A percentile compares a stretch with the other conserved stretches of the same genome.
phyloP scores from a whole-genome alignment of 176 grass and related monocot species.

The Avena eriantha region DNA sequence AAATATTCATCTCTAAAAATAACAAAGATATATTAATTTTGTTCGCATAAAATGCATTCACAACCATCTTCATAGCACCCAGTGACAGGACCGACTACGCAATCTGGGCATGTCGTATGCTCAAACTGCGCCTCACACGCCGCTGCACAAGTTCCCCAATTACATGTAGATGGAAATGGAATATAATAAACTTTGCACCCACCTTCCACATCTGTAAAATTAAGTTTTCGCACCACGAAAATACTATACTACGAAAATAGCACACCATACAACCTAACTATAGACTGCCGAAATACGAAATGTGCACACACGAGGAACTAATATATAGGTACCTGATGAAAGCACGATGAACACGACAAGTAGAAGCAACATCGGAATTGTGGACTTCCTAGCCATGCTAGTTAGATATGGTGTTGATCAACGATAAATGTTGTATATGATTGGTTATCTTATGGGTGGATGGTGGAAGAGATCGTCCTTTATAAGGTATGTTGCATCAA shows the following conservation, averaged over 20 bases:
- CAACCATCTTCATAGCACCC: not conserved
- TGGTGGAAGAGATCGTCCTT: not conserved
- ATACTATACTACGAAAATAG: not conserved
- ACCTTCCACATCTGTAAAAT: not conserved
- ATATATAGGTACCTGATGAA: not conserved
- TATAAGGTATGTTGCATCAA: not conserved
- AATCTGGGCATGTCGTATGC: not conserved
- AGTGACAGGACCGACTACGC: not conserved
- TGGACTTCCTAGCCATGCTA: not conserved
- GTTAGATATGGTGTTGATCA: not conserved
- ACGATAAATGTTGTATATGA: not conserved
- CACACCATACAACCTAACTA: not conserved
- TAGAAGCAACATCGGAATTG: not conserved
- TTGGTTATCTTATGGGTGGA: not conserved
- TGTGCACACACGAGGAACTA: not conserved
- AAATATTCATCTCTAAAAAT: no score
- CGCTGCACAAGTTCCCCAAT: not conserved
- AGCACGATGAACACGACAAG: not conserved
- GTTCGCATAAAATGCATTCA: no score
- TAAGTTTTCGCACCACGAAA: not conserved
- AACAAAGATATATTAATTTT: no score
- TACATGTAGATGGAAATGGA: not conserved
- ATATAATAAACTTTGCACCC: not conserved
- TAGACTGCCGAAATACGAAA: not conserved
- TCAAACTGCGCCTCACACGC: not conserved